Evolutionary conservation across 352 stramenopile species (phyloP), one percentile per base, ranked within the genome.

Genomic region (Thalassiosira gravida): DNA sequence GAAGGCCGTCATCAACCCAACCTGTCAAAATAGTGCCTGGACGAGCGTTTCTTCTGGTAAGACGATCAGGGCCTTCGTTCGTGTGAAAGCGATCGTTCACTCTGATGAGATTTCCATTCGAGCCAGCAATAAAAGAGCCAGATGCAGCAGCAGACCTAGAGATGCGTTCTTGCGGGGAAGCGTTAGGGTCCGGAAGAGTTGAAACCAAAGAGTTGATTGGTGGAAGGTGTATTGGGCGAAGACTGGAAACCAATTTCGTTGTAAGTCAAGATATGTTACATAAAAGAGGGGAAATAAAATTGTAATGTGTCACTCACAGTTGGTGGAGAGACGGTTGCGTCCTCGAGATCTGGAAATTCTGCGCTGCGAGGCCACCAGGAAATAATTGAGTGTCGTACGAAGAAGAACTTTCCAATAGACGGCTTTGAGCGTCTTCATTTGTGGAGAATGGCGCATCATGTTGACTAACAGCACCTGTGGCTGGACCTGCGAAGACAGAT

Each of bases 1-100:
- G 70, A 16, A 88, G 39, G 6, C 86, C 86, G 80, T 93, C 86
- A 65, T 93, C 83, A 20, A 73, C 83, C 84, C 85, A 92, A 46
- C 86, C 85, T 13, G 46, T 53, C 16, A 18, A 7, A 13, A 18
- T 18, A 78, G 55, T 18, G 22, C 53, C 27, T n/a, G 13, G 8
- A 16, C 27, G 14, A 35, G 58, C 27, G 37, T 20, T 66, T 52
- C 61, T 68, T 25, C 65, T 63, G 9, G 55, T 44, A 32, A 64
- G 20, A 42, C 22, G 20, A n/a, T 67, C 24, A 30, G 57, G 16
- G 14, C 35, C 27, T 65, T 57, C 53, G 18, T 30, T 16, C 1
- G 56, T 42, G 27, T 55, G 30, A 70, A 53, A 47, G n/a, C 53
- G 65, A 76, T 72, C 57, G 66, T 81, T 88, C 5, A 87, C 80